phyloP scores from a whole-genome alignment of 495 filamentous ascomycete species.

The Penicillium canariense region DNA sequence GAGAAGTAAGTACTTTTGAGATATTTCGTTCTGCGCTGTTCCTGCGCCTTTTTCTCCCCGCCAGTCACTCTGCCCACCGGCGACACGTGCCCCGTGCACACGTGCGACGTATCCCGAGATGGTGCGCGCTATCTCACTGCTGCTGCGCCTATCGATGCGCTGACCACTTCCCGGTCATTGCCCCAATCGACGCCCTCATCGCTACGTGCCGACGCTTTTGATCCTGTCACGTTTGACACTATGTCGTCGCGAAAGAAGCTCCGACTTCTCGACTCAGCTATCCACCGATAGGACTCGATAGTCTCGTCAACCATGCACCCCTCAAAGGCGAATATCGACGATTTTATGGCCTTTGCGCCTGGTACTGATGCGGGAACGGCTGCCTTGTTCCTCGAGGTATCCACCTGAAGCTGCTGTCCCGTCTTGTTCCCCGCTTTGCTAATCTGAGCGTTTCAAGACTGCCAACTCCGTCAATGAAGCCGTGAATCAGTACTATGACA shows the following conservation, averaged over 20 bases:
- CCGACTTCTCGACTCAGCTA: not conserved
- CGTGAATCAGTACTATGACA: slow-evolving; percentile 12
- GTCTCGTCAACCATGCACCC: not conserved
- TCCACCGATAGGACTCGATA: not conserved
- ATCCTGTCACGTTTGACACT: not conserved
- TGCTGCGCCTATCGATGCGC: not conserved
- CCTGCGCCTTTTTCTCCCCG: too few relatives aligned
- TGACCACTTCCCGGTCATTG: not conserved
- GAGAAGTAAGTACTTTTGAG: too few relatives aligned
- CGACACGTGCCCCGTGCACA: slow-evolving; percentile 1
- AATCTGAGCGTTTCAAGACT: not conserved
- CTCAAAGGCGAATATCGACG: not conserved
- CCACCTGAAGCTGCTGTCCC: not conserved
- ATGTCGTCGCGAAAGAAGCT: not conserved
- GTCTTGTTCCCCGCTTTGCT: not conserved
- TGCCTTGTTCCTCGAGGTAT: not conserved
- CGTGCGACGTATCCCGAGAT: slow-evolving; percentile 1
- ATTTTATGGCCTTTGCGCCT: not conserved
- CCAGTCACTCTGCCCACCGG: not conserved
- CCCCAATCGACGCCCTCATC: not conserved
- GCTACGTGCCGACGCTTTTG: not conserved
- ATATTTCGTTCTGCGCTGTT: too few relatives aligned
- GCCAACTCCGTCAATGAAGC: slow-evolving; percentile 8
- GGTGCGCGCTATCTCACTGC: not conserved
- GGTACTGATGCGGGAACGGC: slow-evolving; percentile 1